Evolutionary conservation across 1,139 yeast genomes (phyloP).

Genomic region (Taphrina deformans): DNA sequence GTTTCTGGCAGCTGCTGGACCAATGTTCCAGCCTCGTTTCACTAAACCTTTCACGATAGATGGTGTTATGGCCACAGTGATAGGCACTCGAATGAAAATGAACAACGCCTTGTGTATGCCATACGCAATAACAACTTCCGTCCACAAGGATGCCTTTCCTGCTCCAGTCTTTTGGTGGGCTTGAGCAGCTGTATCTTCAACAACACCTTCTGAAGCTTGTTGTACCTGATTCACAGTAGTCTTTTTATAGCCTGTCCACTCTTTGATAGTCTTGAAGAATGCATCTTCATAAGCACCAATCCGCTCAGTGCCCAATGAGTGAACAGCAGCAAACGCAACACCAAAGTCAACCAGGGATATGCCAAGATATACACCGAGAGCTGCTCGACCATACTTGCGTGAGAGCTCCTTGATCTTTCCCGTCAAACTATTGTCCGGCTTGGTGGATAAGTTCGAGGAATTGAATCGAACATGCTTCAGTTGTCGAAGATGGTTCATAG

Average conservation of each 20-base stretch:
- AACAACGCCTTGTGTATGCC: conserved; percentile 84
- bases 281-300: conserved; percentile 66
- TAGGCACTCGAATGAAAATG: conserved; percentile 75
- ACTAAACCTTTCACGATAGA: conserved; percentile 54
- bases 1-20: conserved; percentile 15
- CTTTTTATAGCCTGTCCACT: conserved; percentile 45
- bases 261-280: conserved; percentile 49
- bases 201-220: conserved; percentile 41
- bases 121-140: conserved; percentile 87
- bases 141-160: conserved; percentile 41
- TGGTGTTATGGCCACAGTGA: conserved; percentile 93
- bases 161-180: conserved; percentile 13
- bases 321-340: conserved; percentile 75
- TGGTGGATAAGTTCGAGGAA: not conserved
- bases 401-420: conserved; percentile 60
- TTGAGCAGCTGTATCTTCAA: conserved; percentile 35
- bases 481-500: not conserved
- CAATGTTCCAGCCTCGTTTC: conserved; percentile 30
- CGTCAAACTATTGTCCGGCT: conserved; percentile 23
- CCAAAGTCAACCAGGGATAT: conserved; percentile 77
- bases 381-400: conserved; percentile 88
- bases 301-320: conserved; percentile 78
- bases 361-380: conserved; percentile 77
- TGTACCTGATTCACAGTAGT: conserved; percentile 14
- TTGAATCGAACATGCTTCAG: not conserved